Base-by-base conservation (phyloP, 2,329 filamentous ascomycete species). In the Aspergillus costaricaensis region DNA sequence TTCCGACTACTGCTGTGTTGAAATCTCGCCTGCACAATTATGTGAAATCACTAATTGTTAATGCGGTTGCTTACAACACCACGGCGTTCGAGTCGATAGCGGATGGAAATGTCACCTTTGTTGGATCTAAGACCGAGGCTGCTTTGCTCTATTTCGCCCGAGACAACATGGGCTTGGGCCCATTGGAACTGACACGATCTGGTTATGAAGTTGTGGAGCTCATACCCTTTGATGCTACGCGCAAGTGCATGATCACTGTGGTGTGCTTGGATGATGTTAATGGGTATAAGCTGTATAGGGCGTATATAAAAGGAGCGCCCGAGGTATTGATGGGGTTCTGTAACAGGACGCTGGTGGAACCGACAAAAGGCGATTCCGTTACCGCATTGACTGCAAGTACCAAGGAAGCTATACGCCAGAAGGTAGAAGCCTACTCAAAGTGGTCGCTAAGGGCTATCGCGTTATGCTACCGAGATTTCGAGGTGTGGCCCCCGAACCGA, bases 41-140 rank as follows among this genome's bases (percentile, higher is more conserved):
- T 19, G 15, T 53, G 9, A 53, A 41, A 41, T 38, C 30, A 6
- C 19, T 23, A 2, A 7, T 53, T 3, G 4, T 19, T 4, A 9
- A 41, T 8, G 23, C 32, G 19, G n/a, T 53, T 10, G 50, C 32
- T 10, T 4, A 39, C 32, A 53, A 53, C 65, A 91, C 88, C 2
- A 91, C 88, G 0, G 89, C 89, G 1, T 91, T 91, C 61, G 89
- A 91, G 72, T 87, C 87, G 38, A 86, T 90, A 36, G 82, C 86
- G 17, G 83, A 88, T 32, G 86, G 87, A 19, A 77, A 81, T 59
- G 80, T 81, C 65, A 85, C 83, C 0, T 91, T 88, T 61, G 86
- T 91, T 65, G 89, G 89, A 47, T 90, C 87, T 67, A 91, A 91
- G 79, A 91, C 89, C 0, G 89, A 91, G 71, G 88, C 88, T 1